Percentiles rank a stretch among this genome's conserved stretches.
phyloP scores from a whole-genome alignment of 441 rosid species.

The Pelargonium exstipulatum region DNA sequence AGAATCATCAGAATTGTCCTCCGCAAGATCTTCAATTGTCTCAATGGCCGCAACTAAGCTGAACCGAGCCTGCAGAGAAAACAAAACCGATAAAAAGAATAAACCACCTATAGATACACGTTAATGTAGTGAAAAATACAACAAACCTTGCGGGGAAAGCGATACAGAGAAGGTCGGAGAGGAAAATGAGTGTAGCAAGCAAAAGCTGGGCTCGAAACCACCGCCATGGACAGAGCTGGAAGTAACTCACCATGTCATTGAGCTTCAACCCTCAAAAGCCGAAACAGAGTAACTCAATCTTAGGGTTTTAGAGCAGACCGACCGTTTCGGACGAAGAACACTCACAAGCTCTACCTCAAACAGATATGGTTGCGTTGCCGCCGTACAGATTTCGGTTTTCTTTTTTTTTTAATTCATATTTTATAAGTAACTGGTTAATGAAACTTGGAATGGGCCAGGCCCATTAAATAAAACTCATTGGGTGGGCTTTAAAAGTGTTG shows the following conservation, averaged over 20 bases:
- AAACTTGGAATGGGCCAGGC: too few relatives aligned
- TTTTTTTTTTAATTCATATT: too few relatives aligned
- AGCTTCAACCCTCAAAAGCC: slow-evolving; percentile 27
- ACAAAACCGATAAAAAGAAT: neutral
- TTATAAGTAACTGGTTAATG: too few relatives aligned
- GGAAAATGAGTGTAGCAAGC: slow-evolving; percentile 38
- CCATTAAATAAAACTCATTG: too few relatives aligned
- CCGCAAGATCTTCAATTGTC: slow-evolving; percentile 34
- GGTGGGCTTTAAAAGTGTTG: too few relatives aligned
- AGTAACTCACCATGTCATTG: slow-evolving; percentile 19
- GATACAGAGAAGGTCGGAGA: slow-evolving; percentile 33
- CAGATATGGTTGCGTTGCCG: slow-evolving; percentile 1
- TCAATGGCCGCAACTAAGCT: slow-evolving; percentile 36
- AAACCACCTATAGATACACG: neutral
- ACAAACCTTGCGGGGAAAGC: slow-evolving; percentile 39
- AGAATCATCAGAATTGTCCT: slow-evolving; percentile 22
- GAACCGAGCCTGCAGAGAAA: slow-evolving; percentile 33
- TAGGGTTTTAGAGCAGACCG: slow-evolving; percentile 15
- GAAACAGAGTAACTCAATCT: neutral
- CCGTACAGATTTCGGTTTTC: neutral
- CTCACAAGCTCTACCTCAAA: neutral
- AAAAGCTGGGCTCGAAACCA: slow-evolving; percentile 38
- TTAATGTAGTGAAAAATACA: neutral
- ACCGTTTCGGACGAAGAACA: too few relatives aligned
- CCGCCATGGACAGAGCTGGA: slow-evolving; percentile 30